Evolutionary conservation across 2,329 filamentous ascomycete species (phyloP), one percentile per base, ranked within the genome.

Genomic region (Colletotrichum trifolii): DNA sequence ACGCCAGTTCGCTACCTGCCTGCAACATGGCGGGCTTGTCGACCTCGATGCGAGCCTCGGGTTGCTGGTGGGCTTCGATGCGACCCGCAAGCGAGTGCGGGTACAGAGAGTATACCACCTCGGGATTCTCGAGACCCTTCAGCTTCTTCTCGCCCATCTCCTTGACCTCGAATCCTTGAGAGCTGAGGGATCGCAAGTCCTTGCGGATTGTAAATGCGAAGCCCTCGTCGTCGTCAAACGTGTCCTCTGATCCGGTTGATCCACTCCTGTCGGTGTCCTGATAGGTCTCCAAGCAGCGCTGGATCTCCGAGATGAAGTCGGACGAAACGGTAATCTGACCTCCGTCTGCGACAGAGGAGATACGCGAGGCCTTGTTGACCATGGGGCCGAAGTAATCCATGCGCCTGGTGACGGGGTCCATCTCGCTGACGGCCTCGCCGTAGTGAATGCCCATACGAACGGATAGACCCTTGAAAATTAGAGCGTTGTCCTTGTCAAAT

Each of bases 371-470:
- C 74, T 96, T 94, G 79, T 99, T 99, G 73, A 99, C 96, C 94
- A 99, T 99, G 12, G 96, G 96, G 0, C 96, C 96, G 75, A 98
- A 99, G 80, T 99, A 99, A 73, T 99, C 96, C 96, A 99, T 99
- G 68, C 96, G 93, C 63, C 94, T 91, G 2, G 96, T 99, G 54
- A 99, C 94, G 0, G 96, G 96, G 77, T 99, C 96, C 53, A 91
- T 91, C 77, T 99, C 96, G 75, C 94, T 97, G 71, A 99, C 94
- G 6, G 95, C 96, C 65, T 92, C 89, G 69, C 96, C 96, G 87
- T 91, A 99, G 77, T 99, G 96, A 66, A 97, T 93, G 72, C 96
- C 96, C 96, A 99, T 99, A 64, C 96, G 89, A 46, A 99, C 96
- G 10, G 94, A 97, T 56, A 99, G 81, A 67, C 96, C 96, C 68